Base-by-base conservation (phyloP, 2,329 filamentous ascomycete genomes). In the Trichoderma harzianum region DNA sequence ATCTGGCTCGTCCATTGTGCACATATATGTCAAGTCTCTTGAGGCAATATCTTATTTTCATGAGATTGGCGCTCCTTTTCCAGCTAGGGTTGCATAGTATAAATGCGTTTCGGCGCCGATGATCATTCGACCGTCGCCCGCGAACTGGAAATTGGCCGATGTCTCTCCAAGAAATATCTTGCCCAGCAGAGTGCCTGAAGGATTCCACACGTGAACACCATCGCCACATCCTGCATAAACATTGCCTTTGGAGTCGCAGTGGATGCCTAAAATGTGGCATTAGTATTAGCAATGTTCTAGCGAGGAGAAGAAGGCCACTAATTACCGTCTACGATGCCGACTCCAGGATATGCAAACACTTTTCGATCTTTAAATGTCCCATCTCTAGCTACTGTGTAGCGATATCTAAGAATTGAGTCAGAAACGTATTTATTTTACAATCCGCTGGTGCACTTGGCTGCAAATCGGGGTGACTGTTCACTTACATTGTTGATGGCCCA, bases 221-320 rank as follows among this genome's bases (percentile, higher is more conserved):
- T 87, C 85, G 3, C 84, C 84, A 62, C 83, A 85, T 3, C 84
- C 85, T 36, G 82, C 79, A 77, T 86, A 87, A 0, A 88, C 82
- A 68, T 87, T 86, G 0, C 85, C 86, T 5, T 81, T 66, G 0
- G 80, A 73, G 63, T 86, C 85, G 70, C 82, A 84, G 70, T 85
- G 85, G 70, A 86, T 84, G 53, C 85, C 83, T 1, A 84, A 3
- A 34, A 2, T 43, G 3, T 43, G 39, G 7, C 7, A n/a, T n/a
- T n/a, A 43, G 89, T 0, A 88, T 76, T 34, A 86, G 80, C 18
- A 83, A 34, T 5, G 24, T 32, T 7, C 11, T 10, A 14, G 16
- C 12, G 8, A n/a, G 10, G 30, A 26, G 14, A 14, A n/a, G 3
- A 16, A 11, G 18, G 26, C 8, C n/a, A 30, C 14, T 14, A 75